These are phyloP conservation scores for Kodamaea fungicola DNA, from an alignment of 1,139 yeast species.

Conservation along the genomic window DNA sequence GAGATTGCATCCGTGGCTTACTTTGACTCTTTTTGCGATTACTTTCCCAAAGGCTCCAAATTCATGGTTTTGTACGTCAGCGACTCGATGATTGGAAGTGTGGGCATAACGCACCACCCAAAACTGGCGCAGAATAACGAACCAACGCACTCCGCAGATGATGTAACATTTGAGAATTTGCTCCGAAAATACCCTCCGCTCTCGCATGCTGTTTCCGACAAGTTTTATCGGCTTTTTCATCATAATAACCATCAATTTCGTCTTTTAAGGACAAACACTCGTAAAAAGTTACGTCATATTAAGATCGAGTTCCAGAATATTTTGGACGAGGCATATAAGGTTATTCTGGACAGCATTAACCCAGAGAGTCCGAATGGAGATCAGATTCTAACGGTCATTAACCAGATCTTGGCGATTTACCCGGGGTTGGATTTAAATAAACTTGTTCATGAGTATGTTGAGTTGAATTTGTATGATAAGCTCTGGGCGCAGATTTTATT, in stretches of 20 bases:
- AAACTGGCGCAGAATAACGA: not conserved
- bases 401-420: conserved; percentile 27
- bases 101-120: conserved; percentile 2
- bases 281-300: conserved; percentile 26
- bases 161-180: conserved; percentile 27
- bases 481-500: conserved; percentile 53
- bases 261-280: conserved; percentile 27
- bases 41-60: conserved; percentile 46
- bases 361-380: conserved; percentile 36
- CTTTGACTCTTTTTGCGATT: conserved; percentile 43
- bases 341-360: conserved; percentile 41
- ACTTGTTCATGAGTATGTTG: conserved; percentile 67
- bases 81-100: conserved; percentile 44
- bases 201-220: conserved; percentile 44
- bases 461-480: conserved; percentile 60
- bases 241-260: conserved; percentile 39
- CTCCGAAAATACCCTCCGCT: conserved; percentile 46
- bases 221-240: conserved; percentile 42
- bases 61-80: conserved; percentile 55
- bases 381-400: conserved; percentile 30
- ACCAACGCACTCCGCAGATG: not conserved
- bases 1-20: conserved; percentile 42
- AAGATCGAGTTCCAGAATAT: conserved; percentile 32
- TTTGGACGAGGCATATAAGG: conserved; percentile 35
- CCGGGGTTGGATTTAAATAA: conserved; percentile 52